Evolutionary conservation across 169 alveolate species (phyloP).

Genomic region (Plasmodium sp.): DNA sequence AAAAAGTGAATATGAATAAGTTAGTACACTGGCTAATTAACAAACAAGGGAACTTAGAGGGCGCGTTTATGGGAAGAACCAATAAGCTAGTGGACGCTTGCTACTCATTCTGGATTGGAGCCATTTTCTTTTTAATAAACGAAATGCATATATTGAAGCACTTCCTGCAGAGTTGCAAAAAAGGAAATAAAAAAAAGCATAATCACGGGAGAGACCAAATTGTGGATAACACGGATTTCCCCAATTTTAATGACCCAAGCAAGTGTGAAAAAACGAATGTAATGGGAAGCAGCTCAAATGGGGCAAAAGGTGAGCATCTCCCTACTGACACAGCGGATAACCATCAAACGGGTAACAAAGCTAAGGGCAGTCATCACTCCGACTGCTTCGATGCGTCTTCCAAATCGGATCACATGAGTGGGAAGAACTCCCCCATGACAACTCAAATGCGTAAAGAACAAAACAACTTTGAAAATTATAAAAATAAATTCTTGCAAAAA

Average conservation of each 20-base stretch:
- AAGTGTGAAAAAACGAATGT: not conserved
- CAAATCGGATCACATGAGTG: not conserved
- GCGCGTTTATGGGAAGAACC: conserved; percentile 98
- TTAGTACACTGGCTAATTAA: conserved; percentile 90
- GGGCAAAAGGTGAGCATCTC: conserved; percentile 72
- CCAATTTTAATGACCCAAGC: not conserved
- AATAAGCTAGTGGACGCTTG: conserved; percentile 97
- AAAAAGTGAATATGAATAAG: conserved; percentile 89
- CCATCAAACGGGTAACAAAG: not conserved
- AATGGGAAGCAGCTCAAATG: conserved; percentile 78
- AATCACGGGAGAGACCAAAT: conserved; percentile 69
- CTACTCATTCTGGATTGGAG: conserved; percentile 97
- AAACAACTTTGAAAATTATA: conserved; percentile 35
- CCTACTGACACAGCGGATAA: not conserved
- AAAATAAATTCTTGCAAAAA: conserved; percentile 75
- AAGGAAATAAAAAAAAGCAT: conserved; percentile 20
- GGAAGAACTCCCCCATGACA: not conserved
- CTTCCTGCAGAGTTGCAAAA: conserved; percentile 6
- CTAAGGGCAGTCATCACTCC: not conserved
- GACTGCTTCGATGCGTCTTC: not conserved
- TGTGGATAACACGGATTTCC: conserved; percentile 37
- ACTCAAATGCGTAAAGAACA: conserved; percentile 1
- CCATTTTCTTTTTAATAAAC: conserved; percentile 88
- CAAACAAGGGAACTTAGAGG: conserved; percentile 93
- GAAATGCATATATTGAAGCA: conserved; percentile 74